These are phyloP conservation scores for Candida anglica DNA, from an alignment of 805 yeast species.

Conservation along the genomic window DNA sequence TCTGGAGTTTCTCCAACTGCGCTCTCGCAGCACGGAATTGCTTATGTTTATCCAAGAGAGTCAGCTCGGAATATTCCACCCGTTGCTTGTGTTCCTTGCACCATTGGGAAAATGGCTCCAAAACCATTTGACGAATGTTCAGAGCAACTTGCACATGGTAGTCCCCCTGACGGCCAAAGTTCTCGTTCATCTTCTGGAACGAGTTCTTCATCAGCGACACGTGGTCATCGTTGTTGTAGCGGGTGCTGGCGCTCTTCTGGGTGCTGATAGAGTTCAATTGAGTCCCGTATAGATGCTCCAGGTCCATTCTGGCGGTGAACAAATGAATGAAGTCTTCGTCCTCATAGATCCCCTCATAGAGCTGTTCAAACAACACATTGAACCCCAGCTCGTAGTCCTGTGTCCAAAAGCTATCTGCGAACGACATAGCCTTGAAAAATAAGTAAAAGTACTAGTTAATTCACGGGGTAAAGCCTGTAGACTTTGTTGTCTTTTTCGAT, in stretches of 20 bases:
- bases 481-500: no score
- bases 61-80: constrained; percentile 56
- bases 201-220: constrained; percentile 65
- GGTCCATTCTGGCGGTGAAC: constrained; percentile 67
- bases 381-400: constrained; percentile 57
- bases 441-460: no score
- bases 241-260: constrained; percentile 38
- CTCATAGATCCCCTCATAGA: constrained; percentile 63
- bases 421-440: constrained; percentile 44
- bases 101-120: constrained; percentile 74
- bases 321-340: constrained; percentile 64
- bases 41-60: constrained; percentile 47
- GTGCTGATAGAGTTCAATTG: constrained; percentile 42
- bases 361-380: constrained; percentile 46
- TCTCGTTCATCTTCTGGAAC: constrained; percentile 51
- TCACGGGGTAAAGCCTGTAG: no score
- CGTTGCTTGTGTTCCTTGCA: constrained; percentile 67
- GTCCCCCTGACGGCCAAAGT: constrained; percentile 55
- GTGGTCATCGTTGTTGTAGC: constrained; percentile 45
- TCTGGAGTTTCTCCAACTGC: constrained; percentile 55
- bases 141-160: constrained; percentile 59
- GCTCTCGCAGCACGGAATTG: constrained; percentile 45
- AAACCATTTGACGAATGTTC: constrained; percentile 55
- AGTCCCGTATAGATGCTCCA: constrained; percentile 63
- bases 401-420: constrained; percentile 78